Percentiles rank a stretch among this genome's conserved stretches.
Evolutionary conservation across 2,329 filamentous ascomycete genomes (phyloP).

Genomic region (Scortechinia acanthostroma): DNA sequence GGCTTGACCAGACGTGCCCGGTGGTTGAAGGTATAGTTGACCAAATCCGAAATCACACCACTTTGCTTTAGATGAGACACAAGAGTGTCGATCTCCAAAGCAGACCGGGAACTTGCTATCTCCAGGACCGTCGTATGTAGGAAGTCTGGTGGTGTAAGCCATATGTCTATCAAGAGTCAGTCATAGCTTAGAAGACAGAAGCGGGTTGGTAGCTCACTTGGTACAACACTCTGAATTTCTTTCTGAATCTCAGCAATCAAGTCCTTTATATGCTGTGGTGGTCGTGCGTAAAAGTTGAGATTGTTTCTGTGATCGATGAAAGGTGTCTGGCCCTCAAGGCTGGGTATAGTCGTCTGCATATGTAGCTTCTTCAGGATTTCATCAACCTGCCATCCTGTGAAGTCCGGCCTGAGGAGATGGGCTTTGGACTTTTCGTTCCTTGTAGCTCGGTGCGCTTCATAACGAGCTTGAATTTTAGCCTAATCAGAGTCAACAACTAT

Average conservation of each 20-base stretch:
- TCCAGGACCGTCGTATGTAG: not conserved
- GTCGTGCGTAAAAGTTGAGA: not conserved
- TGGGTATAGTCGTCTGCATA: not conserved
- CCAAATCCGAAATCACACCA: not conserved
- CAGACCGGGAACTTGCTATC: not conserved
- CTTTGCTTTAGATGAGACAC: not conserved
- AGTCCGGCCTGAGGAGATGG: not conserved
- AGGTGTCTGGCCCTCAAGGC: not conserved
- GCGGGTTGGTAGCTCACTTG: too few species aligned
- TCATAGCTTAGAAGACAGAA: too few species aligned
- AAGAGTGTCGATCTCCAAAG: not conserved
- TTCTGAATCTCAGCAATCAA: not conserved
- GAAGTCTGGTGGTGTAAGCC: not conserved
- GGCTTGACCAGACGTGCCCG: not conserved
- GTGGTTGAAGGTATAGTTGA: not conserved
- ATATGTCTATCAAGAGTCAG: not conserved
- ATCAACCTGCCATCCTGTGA: not conserved
- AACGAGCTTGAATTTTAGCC: not conserved
- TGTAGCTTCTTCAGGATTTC: not conserved
- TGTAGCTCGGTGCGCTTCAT: not conserved
- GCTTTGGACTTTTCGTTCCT: not conserved
- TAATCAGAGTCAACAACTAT: not conserved
- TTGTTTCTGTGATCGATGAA: not conserved
- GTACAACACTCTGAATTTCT: not conserved
- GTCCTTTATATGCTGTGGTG: not conserved